Evolutionary conservation across 257 asterid species (phyloP), one percentile per base, ranked within the genome.

Genomic region (Salvia miltiorrhiza): DNA sequence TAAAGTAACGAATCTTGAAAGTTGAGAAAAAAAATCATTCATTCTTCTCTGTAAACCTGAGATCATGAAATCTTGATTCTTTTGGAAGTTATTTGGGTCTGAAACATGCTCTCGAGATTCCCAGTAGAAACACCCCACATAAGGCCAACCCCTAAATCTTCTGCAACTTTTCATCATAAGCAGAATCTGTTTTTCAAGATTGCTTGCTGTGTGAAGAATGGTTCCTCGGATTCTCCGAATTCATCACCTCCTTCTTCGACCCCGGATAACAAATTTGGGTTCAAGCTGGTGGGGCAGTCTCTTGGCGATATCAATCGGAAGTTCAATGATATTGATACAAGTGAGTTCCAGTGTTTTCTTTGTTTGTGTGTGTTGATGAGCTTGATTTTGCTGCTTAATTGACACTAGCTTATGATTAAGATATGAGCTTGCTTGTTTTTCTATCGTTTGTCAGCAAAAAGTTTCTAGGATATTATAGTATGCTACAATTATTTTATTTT

Each of bases 221-320:
- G 75, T 23, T 63, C 87, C 17, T 77, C 88, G 12, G 79, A 86
- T 45, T 80, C 95, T 33, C 32, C 87, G 16, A 75, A 76, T 30
- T 76, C 81, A 4, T 66, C 84, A 13, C 50, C 69, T 7, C 39
- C 67, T 39, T 39, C 67, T 61, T 61, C 85, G 24, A 14, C 80
- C 13, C 44, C 80, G 9, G 83, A 66, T 14, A 70, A 69, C 23
- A 87, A 85, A 79, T 83, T 83, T 71, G 83, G 82, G 58, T 79
- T 94, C 54, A 87, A 81, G 84, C 73, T 76, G 70, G 83, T 71
- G 77, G 85, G 87, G 28, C 84, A 77, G 67, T 68, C 92, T 77
- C 75, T 80, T 59, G 79, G 80, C 37, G 88, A 82, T 64, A 80
- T 57, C 75, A 94, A 80, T 64, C 76, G 90, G 96, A 94, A 91